Conservation (phyloP, 2,329 filamentous ascomycete species). For the Fonsecaea multimorphosa region DNA sequence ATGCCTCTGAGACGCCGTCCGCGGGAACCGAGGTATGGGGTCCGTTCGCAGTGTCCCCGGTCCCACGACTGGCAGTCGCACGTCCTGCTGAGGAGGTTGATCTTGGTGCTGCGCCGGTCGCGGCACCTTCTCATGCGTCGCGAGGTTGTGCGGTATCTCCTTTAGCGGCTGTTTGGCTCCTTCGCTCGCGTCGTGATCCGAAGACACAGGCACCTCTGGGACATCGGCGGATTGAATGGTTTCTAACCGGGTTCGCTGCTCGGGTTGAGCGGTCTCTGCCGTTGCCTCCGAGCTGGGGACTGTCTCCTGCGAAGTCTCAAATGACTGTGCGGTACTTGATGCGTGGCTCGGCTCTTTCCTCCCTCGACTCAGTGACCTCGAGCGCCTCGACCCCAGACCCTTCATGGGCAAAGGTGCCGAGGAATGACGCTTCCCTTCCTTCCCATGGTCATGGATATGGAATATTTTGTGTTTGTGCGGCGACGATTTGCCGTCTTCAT, state of each 20-base stretch:
- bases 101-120: slow-evolving; percentile 48
- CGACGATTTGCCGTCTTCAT: slow-evolving; percentile 56
- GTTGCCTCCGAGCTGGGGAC: slow-evolving; percentile 1
- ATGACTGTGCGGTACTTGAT: slow-evolving; percentile 25
- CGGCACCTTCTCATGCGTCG: slow-evolving; percentile 44
- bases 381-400: slow-evolving; percentile 10
- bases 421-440: slow-evolving; percentile 23
- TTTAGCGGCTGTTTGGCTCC: slow-evolving; percentile 33
- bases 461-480: slow-evolving; percentile 43
- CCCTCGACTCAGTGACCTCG: slow-evolving; percentile 29
- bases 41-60: slow-evolving; percentile 38
- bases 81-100: slow-evolving; percentile 52
- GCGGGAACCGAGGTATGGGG: slow-evolving; percentile 57
- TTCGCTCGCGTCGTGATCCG: slow-evolving; percentile 27
- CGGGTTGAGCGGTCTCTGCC: neutral
- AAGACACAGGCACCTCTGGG: slow-evolving; percentile 22
- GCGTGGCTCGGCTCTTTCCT: slow-evolving; percentile 21
- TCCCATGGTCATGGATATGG: slow-evolving; percentile 42
- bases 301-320: slow-evolving; percentile 29
- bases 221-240: slow-evolving; percentile 38
- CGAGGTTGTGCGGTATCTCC: slow-evolving; percentile 46
- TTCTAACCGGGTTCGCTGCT: slow-evolving; percentile 9
- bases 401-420: slow-evolving; percentile 3
- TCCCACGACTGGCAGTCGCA: slow-evolving; percentile 46
- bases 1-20: slow-evolving; percentile 60